These are phyloP conservation scores for Sarocladiaceae sp. DNA, from an alignment of 2,329 filamentous ascomycete species.

Conservation along the genomic window DNA sequence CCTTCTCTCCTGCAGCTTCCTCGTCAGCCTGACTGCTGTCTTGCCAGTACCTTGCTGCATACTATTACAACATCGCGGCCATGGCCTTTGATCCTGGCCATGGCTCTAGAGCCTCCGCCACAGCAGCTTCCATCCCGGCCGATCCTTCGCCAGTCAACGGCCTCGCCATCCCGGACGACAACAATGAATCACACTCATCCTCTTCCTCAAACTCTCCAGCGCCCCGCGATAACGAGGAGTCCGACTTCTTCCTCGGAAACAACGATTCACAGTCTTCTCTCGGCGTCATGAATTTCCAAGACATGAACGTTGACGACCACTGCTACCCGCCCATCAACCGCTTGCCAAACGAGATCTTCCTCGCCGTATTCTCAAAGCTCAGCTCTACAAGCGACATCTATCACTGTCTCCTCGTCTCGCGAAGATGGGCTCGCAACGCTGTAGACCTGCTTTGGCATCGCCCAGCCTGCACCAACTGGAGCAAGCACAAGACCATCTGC, in stretches of 20 bases:
- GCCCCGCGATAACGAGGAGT: conserved; percentile 79
- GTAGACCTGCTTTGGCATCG: conserved; percentile 94
- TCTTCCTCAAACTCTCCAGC: conserved; percentile 71
- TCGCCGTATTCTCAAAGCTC: conserved; percentile 84
- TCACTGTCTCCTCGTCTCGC: conserved; percentile 89
- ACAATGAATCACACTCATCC: conserved; percentile 50
- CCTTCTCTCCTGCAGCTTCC: not conserved
- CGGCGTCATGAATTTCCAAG: conserved; percentile 69
- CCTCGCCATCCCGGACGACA: conserved; percentile 23
- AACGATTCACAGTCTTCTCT: conserved; percentile 94
- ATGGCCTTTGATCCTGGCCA: not conserved
- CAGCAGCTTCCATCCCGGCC: conserved; percentile 12
- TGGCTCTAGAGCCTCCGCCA: conserved; percentile 13
- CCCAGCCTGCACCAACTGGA: conserved; percentile 82
- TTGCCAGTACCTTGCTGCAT: not conserved
- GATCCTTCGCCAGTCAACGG: conserved; percentile 17
- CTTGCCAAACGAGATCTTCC: conserved; percentile 90
- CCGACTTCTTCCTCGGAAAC: conserved; percentile 81
- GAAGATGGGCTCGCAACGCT: conserved; percentile 85
- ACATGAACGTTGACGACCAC: conserved; percentile 63
- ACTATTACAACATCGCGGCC: too few species aligned
- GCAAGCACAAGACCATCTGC: conserved; percentile 74
- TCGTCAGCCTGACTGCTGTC: not conserved
- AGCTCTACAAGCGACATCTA: conserved; percentile 69
- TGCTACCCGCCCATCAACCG: conserved; percentile 75